Evolutionary conservation across 805 yeast genomes (phyloP).

Genomic region (Wickerhamomyces mucosus): DNA sequence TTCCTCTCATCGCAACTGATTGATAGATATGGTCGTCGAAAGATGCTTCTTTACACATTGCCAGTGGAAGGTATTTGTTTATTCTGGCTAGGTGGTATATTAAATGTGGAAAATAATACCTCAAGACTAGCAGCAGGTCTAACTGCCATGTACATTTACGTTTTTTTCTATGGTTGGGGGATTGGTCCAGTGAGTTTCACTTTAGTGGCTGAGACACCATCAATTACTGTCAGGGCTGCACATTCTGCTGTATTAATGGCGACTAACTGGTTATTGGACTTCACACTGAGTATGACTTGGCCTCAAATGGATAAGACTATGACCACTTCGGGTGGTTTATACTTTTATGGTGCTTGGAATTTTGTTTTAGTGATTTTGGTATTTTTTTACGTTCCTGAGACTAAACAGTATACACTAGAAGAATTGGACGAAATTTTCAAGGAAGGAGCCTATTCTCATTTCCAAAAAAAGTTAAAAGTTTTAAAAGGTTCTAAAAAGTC

Average conservation of each 20-base stretch:
- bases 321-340: slow-evolving; percentile 40
- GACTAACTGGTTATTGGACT: slow-evolving; percentile 29
- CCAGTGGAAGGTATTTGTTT: slow-evolving; percentile 51
- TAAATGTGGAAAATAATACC: slow-evolving; percentile 27
- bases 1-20: slow-evolving; percentile 39
- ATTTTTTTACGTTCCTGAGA: slow-evolving; percentile 44
- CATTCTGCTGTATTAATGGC: slow-evolving; percentile 44
- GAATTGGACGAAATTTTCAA: slow-evolving; percentile 62
- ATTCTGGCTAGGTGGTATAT: slow-evolving; percentile 40
- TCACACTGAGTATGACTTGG: slow-evolving; percentile 50
- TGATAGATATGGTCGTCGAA: slow-evolving; percentile 40
- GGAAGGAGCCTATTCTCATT: no score
- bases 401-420: slow-evolving; percentile 63
- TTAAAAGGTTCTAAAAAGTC: no score
- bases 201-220: slow-evolving; percentile 42
- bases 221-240: slow-evolving; percentile 40
- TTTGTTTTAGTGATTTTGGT: slow-evolving; percentile 37
- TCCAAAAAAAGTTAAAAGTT: no score
- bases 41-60: slow-evolving; percentile 44
- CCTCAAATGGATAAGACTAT: slow-evolving; percentile 36
- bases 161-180: slow-evolving; percentile 38
- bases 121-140: slow-evolving; percentile 35
- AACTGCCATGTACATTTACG: slow-evolving; percentile 36
- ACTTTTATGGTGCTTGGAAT: slow-evolving; percentile 46
- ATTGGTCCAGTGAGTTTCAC: slow-evolving; percentile 50